Base-by-base conservation (phyloP, 2,329 filamentous ascomycete genomes). In the Madurella mycetomatis region DNA sequence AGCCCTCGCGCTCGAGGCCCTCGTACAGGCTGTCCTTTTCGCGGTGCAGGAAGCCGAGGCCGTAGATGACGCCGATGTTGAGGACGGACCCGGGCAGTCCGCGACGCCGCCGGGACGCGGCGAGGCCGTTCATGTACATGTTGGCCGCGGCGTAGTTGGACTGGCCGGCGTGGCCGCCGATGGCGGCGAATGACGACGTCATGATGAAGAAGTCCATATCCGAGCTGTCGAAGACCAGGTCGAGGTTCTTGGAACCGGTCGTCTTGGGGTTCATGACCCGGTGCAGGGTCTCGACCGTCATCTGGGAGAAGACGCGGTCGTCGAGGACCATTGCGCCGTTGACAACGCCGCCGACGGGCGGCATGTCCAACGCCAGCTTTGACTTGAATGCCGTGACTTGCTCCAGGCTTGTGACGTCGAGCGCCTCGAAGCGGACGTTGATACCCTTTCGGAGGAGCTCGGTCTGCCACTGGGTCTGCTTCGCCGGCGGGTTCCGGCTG, bases 321-420 rank as follows among this genome's bases (percentile, higher is more conserved):
- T 76, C 71, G 2, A 76, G 67, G 2, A 76, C 69, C 73, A 76
- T 76, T 49, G 73, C 72, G 7, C 73, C 74, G 57, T 76, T 75
- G 55, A 74, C 65, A 5, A 76, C 58, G 15, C 73, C 74, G 2
- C 64, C 73, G 0, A 74, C 65, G 0, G 64, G 64, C 0, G 70
- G 69, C 58, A 68, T 60, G 0, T 53, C 55, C 7, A 46, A 5
- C 0, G 55, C 45, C 0, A 71, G 49, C 1, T 52, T 58, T 0
- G 37, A 5, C 41, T 64, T 67, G 30, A 75, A 64, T 0, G 51
- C 53, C 2, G 32, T 19, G 1, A 76, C 69, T 13, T 61, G 63
- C 0, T 61, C 62, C 0, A 66, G 17, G 16, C 60, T 49, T 1
- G 67, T 68, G 0, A 69, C 67, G 43, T 71, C 68, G 5, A 69